These are phyloP conservation scores for Fusarium longipes DNA, from an alignment of 2,329 filamentous ascomycete species.

Conservation along the genomic window DNA sequence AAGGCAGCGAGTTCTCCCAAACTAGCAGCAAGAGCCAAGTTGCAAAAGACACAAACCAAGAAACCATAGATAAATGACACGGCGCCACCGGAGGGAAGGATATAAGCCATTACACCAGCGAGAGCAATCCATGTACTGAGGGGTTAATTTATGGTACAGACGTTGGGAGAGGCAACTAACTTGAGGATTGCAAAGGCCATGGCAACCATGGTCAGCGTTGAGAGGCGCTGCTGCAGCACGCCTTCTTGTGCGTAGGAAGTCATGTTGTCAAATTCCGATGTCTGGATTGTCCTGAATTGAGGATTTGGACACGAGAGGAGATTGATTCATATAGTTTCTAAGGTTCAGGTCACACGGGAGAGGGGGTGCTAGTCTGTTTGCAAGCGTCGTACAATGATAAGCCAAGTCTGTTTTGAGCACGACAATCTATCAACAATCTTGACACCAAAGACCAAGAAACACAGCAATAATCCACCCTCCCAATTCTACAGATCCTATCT, in stretches of 20 bases:
- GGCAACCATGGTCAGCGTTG: constrained; percentile 56
- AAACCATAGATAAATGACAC: constrained; percentile 59
- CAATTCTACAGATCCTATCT: not conserved
- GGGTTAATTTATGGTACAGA: not conserved
- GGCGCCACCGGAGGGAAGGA: constrained; percentile 56
- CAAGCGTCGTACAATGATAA: not conserved
- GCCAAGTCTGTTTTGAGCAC: not conserved
- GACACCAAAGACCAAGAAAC: not conserved
- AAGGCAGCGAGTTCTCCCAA: constrained; percentile 57
- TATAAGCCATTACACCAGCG: constrained; percentile 56
- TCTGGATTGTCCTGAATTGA: not conserved
- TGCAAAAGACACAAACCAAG: constrained; percentile 58
- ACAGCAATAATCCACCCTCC: not conserved
- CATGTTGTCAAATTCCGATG: not conserved
- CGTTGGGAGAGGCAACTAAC: constrained; percentile 13
- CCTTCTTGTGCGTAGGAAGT: not conserved
- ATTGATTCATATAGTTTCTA: constrained; percentile 17
- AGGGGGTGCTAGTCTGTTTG: not conserved
- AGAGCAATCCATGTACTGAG: constrained; percentile 49
- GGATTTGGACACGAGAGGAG: not conserved
- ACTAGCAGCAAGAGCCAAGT: constrained; percentile 55
- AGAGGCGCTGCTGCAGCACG: constrained; percentile 41
- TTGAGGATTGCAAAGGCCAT: constrained; percentile 58
- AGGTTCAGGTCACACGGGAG: not conserved
- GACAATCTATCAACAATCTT: not conserved